Evolutionary conservation across 768 basidiomycete genomes (phyloP).

Genomic region (Lactifluus rugatus): DNA sequence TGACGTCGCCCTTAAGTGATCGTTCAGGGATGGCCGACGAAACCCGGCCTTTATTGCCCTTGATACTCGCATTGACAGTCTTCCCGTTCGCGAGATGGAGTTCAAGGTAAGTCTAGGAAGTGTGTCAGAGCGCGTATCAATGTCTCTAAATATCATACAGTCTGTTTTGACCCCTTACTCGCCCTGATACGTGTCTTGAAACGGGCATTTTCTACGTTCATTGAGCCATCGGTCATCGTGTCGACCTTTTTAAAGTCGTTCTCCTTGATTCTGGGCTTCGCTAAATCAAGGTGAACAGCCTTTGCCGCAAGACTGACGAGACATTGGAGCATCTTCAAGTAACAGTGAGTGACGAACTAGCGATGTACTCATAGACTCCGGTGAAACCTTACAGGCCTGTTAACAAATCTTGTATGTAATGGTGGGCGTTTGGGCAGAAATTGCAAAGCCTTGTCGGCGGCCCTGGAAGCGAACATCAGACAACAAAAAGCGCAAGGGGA

Average conservation of each 20-base stretch:
- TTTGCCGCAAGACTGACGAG: not conserved
- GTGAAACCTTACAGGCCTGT: not conserved
- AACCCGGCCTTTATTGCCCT: not conserved
- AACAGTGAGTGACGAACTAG: not conserved
- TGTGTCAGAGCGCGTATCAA: not conserved
- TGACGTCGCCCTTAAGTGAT: not conserved
- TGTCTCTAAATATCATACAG: not conserved
- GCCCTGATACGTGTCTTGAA: constrained; percentile 11
- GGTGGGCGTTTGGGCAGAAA: not conserved
- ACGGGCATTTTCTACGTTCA: not conserved
- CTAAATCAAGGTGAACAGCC: not conserved
- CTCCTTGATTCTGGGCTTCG: not conserved
- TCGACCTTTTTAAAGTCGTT: constrained; percentile 2
- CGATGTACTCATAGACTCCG: too few species aligned
- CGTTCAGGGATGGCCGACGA: not conserved
- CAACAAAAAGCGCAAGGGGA: not conserved
- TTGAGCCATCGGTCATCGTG: not conserved
- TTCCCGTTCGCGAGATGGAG: not conserved
- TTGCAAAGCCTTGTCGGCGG: not conserved
- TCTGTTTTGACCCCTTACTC: not conserved
- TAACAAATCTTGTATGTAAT: not conserved
- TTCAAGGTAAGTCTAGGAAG: constrained; percentile 2
- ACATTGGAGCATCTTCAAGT: not conserved
- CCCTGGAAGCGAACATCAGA: not conserved
- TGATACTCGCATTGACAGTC: not conserved